Conservation (phyloP, 208 protist genomes). For the Wallacemonas collosoma region DNA sequence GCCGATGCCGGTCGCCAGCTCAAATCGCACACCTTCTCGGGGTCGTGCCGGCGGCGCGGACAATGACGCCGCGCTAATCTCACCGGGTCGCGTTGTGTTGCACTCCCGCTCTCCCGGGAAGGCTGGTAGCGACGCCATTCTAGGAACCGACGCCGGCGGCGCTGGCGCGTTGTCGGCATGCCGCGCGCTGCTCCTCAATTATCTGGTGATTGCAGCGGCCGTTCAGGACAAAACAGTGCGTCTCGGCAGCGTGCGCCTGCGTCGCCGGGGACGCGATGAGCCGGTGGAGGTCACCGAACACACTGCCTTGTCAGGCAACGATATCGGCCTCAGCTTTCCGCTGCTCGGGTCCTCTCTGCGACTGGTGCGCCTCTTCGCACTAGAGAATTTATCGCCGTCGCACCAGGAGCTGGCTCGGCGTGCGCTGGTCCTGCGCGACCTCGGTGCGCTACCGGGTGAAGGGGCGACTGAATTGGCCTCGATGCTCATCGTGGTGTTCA, state of each 20-base stretch:
- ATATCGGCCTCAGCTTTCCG: conserved; percentile 59
- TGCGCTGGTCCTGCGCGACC: conserved; percentile 21
- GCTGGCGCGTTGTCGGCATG: not conserved
- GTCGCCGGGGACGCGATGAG: conserved; percentile 5
- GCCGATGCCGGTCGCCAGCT: too few relatives aligned
- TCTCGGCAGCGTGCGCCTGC: conserved; percentile 53
- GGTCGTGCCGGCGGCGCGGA: not conserved
- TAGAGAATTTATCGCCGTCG: conserved; percentile 43
- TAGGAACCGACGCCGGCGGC: not conserved
- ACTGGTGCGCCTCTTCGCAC: conserved; percentile 73
- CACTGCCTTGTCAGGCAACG: conserved; percentile 35
- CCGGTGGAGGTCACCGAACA: conserved; percentile 24
- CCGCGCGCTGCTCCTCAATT: conserved; percentile 42
- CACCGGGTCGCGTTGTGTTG: not conserved
- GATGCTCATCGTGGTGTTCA: conserved; percentile 60
- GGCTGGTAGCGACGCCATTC: not conserved
- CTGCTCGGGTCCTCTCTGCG: conserved; percentile 81
- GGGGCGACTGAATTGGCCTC: conserved; percentile 33
- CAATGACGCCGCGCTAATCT: not conserved
- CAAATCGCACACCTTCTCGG: not conserved
- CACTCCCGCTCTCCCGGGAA: conserved; percentile 9
- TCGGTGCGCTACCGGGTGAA: conserved; percentile 19
- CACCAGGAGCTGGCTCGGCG: conserved; percentile 19
- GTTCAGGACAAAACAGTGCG: conserved; percentile 82
- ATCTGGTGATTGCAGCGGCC: conserved; percentile 58